These are phyloP conservation scores for Allantophomopsis cytisporea DNA, from an alignment of 2,329 filamentous ascomycete genomes.

Conservation along the genomic window DNA sequence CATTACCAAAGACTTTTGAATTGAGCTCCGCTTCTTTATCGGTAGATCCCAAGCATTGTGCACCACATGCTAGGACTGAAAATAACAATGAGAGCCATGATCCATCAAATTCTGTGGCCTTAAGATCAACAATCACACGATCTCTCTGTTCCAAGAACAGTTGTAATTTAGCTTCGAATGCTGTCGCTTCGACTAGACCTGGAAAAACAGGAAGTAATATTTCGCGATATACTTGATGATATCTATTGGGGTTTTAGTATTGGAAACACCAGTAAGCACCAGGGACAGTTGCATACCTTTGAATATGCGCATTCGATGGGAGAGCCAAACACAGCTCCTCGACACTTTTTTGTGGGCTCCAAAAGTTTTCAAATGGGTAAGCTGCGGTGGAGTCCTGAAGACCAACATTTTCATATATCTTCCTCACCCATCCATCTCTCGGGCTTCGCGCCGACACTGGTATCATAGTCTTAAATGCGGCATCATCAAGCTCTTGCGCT, in stretches of 20 bases:
- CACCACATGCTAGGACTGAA: conserved; percentile 1
- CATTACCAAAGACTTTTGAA: not conserved
- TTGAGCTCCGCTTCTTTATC: conserved; percentile 1
- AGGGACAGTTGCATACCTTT: not conserved
- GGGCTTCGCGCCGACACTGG: too few relatives aligned
- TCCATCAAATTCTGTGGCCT: not conserved
- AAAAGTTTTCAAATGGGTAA: conserved; percentile 1
- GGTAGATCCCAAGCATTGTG: conserved; percentile 1
- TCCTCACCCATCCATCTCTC: not conserved
- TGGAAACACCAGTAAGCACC: not conserved
- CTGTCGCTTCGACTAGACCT: not conserved
- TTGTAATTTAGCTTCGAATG: conserved; percentile 1
- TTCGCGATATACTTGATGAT: conserved; percentile 1
- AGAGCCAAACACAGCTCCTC: conserved; percentile 1
- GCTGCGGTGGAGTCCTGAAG: not conserved
- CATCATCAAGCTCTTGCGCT: too few relatives aligned
- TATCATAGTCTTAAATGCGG: too few relatives aligned
- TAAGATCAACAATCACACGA: not conserved
- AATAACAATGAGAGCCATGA: conserved; percentile 1
- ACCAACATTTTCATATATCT: conserved; percentile 1
- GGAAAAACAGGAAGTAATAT: conserved; percentile 1
- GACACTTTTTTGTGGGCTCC: not conserved
- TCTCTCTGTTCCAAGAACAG: conserved; percentile 1
- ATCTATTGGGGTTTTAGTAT: not conserved
- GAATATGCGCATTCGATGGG: conserved; percentile 1